A percentile compares a stretch with the other conserved stretches of the same genome.
Evolutionary conservation across 805 yeast species (phyloP).

Genomic region (Candida mattraensis): DNA sequence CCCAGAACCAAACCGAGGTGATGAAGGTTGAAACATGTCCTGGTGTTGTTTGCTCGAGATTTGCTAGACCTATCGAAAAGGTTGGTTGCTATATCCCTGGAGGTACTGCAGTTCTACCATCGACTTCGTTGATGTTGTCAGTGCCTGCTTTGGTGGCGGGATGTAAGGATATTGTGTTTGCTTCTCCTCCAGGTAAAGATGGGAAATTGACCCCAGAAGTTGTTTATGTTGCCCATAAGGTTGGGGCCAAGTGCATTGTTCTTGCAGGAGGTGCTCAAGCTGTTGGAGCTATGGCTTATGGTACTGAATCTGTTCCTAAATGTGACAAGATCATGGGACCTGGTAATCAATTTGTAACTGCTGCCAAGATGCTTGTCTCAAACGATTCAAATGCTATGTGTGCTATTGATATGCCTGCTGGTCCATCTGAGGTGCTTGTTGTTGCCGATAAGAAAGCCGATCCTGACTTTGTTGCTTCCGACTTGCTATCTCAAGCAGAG

Average conservation of each 20-base stretch:
- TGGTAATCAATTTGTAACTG: constrained; percentile 98
- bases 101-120: constrained; percentile 97
- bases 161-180: constrained; percentile 85
- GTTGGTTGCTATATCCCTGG: constrained; percentile 98
- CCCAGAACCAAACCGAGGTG: constrained; percentile 76
- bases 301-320: constrained; percentile 88
- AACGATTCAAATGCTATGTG: constrained; percentile 94
- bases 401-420: constrained; percentile 99
- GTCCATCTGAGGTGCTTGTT: constrained; percentile 98
- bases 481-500: constrained; percentile 95
- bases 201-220: constrained; percentile 96
- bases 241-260: constrained; percentile 87
- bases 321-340: constrained; percentile 98
- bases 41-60: constrained; percentile 92
- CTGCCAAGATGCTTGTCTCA: constrained; percentile 97
- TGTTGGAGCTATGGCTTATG: constrained; percentile 97
- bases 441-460: constrained; percentile 86
- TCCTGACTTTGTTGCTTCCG: constrained; percentile 96
- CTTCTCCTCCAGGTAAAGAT: constrained; percentile 93
- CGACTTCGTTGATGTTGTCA: constrained; percentile 97
- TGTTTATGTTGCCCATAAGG: constrained; percentile 93
- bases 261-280: constrained; percentile 99
- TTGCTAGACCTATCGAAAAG: constrained; percentile 89
- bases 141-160: constrained; percentile 99
- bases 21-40: constrained; percentile 88